Evolutionary conservation across 2,329 filamentous ascomycete genomes (phyloP).

Genomic region (Colletotrichum noveboracense): DNA sequence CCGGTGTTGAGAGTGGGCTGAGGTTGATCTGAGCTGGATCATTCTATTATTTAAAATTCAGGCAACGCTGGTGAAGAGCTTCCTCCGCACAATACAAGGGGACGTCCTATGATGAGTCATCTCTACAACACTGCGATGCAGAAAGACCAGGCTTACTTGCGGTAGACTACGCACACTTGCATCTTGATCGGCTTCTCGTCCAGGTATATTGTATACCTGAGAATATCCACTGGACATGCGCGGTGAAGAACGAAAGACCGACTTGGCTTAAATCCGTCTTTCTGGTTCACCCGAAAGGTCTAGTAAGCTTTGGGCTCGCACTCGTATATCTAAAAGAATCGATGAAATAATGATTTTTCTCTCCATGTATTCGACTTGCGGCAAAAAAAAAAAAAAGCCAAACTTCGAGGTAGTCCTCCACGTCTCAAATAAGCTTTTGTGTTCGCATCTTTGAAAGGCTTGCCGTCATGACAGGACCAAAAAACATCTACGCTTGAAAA

Average conservation of each 20-base stretch:
- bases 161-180: accelerated
- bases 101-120: too few species aligned
- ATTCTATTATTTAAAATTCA: neutral
- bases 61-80: neutral
- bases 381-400: too few species aligned
- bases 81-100: neutral
- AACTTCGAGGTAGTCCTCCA: too few species aligned
- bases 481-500: too few species aligned
- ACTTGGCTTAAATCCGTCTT: neutral
- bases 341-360: too few species aligned
- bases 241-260: neutral
- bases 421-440: too few species aligned
- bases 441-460: too few species aligned
- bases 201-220: accelerated
- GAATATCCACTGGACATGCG: accelerated
- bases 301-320: neutral
- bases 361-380: too few species aligned
- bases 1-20: neutral
- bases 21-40: accelerated
- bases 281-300: accelerated
- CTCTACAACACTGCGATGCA: accelerated
- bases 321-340: accelerated
- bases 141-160: accelerated
- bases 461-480: too few species aligned
- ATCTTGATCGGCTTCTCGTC: neutral